These are phyloP conservation scores for Skeletonema potamos DNA, from an alignment of 108 stramenopile genomes.

Conservation along the genomic window DNA sequence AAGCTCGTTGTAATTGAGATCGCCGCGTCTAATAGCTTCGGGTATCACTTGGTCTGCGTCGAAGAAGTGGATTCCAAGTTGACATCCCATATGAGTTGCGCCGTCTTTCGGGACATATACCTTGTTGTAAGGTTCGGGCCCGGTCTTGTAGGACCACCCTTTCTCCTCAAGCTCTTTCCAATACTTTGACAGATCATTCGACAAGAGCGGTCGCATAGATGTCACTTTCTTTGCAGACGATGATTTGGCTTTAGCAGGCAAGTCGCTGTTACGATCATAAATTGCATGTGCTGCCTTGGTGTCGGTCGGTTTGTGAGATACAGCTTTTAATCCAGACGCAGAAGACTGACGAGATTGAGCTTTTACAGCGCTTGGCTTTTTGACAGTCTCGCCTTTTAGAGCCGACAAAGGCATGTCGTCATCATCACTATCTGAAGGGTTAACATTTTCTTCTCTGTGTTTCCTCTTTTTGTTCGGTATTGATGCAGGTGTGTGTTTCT, in stretches of 20 bases:
- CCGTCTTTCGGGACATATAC: constrained; percentile 47
- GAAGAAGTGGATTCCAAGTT: constrained; percentile 45
- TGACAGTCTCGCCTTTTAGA: constrained; percentile 1
- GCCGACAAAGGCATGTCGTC: constrained; percentile 4
- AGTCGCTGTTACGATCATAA: not conserved
- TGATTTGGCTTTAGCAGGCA: not conserved
- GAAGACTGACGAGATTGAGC: not conserved
- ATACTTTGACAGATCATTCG: not conserved
- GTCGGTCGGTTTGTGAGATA: not conserved
- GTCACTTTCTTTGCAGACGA: not conserved
- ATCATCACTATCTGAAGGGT: not conserved
- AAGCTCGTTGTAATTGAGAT: not conserved
- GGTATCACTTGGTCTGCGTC: constrained; percentile 21
- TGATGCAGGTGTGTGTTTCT: not conserved
- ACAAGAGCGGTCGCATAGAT: not conserved
- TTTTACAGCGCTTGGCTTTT: not conserved
- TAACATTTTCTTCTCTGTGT: not conserved
- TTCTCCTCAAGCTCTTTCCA: constrained; percentile 32
- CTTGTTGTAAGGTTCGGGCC: constrained; percentile 46
- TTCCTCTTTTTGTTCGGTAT: constrained; percentile 12
- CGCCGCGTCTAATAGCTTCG: constrained; percentile 27
- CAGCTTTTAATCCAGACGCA: not conserved
- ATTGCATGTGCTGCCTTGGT: not conserved
- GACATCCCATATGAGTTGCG: constrained; percentile 28
- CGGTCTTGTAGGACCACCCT: constrained; percentile 40